Conservation (phyloP, 345 rosid species). For the Eucalyptus camaldulensis region DNA sequence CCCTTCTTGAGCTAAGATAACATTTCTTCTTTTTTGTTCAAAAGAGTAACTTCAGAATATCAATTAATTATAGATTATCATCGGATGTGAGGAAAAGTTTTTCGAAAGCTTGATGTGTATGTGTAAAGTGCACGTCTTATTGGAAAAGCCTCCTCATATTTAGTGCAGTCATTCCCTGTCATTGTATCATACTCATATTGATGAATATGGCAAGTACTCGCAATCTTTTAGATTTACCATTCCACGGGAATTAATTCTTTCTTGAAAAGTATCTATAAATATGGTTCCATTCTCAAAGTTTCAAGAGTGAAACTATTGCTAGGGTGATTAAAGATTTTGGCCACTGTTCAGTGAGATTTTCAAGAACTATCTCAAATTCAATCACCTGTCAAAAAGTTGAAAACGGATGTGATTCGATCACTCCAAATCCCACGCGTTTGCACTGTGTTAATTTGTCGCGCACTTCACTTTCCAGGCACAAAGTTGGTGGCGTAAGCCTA, state of each 20-base stretch:
- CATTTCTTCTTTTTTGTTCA: no score
- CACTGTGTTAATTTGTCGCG: not conserved
- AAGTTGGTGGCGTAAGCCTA: slow-evolving; percentile 3
- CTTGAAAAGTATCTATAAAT: not conserved
- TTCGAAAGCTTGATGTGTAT: no score
- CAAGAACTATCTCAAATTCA: not conserved
- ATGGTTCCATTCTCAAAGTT: not conserved
- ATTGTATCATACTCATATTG: not conserved
- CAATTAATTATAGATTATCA: no score
- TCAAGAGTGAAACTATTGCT: not conserved
- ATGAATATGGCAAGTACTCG: not conserved
- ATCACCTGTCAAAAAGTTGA: not conserved
- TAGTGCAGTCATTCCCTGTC: not conserved
- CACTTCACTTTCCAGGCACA: not conserved
- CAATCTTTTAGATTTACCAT: not conserved
- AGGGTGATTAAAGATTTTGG: not conserved
- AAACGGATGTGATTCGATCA: not conserved
- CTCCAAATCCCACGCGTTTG: not conserved
- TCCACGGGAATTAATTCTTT: not conserved
- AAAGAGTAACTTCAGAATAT: no score
- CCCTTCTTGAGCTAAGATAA: no score
- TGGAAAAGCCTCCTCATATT: not conserved
- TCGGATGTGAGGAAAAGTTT: no score
- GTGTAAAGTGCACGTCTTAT: no score
- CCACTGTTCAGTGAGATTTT: not conserved